Conservation (phyloP, 176 grass and related monocot species). For the Chrysopogon serrulatus region DNA sequence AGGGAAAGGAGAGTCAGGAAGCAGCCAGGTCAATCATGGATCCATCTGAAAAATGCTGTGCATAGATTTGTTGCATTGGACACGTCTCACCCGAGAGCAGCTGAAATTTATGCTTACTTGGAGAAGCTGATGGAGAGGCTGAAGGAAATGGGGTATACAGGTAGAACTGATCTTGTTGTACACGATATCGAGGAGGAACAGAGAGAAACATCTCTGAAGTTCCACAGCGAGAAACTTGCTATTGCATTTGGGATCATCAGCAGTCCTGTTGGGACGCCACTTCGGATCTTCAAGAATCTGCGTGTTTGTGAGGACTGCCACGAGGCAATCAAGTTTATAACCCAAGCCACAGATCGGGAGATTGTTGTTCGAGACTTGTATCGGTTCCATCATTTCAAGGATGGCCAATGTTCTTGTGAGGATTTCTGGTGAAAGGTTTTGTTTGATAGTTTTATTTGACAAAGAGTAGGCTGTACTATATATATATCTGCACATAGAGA, state of each 20-base stretch:
- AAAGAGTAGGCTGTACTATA: background rate
- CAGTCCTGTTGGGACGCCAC: constrained; percentile 29
- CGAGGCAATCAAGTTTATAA: constrained; percentile 47
- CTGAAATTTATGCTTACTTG: constrained; percentile 44
- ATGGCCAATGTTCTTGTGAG: constrained; percentile 42
- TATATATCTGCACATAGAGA: background rate
- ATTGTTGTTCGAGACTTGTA: constrained; percentile 49
- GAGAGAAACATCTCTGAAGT: constrained; percentile 53
- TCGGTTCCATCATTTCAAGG: constrained; percentile 56
- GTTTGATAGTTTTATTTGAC: background rate
- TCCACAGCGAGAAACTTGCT: constrained; percentile 56
- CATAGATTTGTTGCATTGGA: constrained; percentile 45
- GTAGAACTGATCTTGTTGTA: constrained; percentile 49
- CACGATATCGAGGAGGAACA: constrained; percentile 60
- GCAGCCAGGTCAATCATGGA: constrained; percentile 57
- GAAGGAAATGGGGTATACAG: constrained; percentile 46
- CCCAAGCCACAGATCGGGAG: constrained; percentile 15
- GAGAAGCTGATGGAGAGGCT: constrained; percentile 41
- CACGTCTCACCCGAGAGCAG: constrained; percentile 21
- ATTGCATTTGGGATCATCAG: constrained; percentile 55
- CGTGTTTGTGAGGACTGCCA: constrained; percentile 54
- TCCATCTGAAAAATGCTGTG: constrained; percentile 46
- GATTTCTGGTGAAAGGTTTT: constrained; percentile 50
- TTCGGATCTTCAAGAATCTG: constrained; percentile 61
- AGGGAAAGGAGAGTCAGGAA: constrained; percentile 39